phyloP scores from a whole-genome alignment of 208 protist genomes.

The Leptomonas seymouri region DNA sequence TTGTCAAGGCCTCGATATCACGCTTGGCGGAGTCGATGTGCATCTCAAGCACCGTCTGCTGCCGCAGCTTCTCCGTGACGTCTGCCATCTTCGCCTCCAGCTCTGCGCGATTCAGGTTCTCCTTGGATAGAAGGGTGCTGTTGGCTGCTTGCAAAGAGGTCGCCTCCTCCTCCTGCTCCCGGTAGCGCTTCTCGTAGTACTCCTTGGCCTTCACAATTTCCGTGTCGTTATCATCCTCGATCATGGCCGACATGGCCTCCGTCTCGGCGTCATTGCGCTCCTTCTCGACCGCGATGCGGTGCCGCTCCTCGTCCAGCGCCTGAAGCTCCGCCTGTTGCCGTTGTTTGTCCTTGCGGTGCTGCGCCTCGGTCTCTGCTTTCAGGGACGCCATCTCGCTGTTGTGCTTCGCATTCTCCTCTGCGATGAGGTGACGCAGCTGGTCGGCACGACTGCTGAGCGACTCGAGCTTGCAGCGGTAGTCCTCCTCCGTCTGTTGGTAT shows the following conservation, averaged over 20 bases:
- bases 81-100: constrained; percentile 90
- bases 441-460: constrained; percentile 77
- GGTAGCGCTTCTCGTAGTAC: constrained; percentile 92
- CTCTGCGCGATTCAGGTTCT: constrained; percentile 94
- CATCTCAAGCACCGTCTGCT: constrained; percentile 84
- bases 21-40: constrained; percentile 95
- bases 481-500: constrained; percentile 74
- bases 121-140: constrained; percentile 79
- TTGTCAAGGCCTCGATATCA: constrained; percentile 92
- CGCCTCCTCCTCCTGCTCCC: constrained; percentile 88
- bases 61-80: constrained; percentile 83
- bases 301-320: constrained; percentile 67
- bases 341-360: constrained; percentile 50
- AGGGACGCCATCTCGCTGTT: constrained; percentile 53
- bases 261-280: constrained; percentile 78
- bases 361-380: constrained; percentile 41
- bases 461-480: constrained; percentile 94
- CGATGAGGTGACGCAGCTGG: constrained; percentile 75
- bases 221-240: constrained; percentile 96
- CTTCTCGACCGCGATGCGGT: constrained; percentile 62
- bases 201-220: constrained; percentile 95
- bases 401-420: constrained; percentile 70
- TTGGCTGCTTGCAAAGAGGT: constrained; percentile 91
- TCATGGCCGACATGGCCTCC: constrained; percentile 83
- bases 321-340: constrained; percentile 48